Evolutionary conservation across 2,329 filamentous ascomycete genomes (phyloP), one percentile per base, ranked within the genome.

Genomic region (Colletotrichum abscissum): DNA sequence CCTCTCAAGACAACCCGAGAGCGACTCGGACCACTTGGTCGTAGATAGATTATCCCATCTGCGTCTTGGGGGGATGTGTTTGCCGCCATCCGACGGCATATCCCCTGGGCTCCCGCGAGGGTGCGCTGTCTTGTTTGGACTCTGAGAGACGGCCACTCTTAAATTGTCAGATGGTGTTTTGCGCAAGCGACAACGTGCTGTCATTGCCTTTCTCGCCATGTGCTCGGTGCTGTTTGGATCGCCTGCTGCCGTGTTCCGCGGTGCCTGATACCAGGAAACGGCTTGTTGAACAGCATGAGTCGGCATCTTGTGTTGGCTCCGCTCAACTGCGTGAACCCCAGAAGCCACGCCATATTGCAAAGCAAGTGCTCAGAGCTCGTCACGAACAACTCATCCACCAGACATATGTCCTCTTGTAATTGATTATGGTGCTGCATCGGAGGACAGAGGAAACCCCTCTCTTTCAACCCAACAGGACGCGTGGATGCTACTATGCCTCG

Each of bases 361-460:
- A 55, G 66, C 38, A 42, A 64, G 42, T 73, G 70, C 70, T 56
- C 59, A 56, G 33, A 73, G 55, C 60, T 60, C 66, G 55, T 69
- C 66, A 63, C 65, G n/a, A 2, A 55, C 52, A 14, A 49, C 7
- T 33, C 16, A 22, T 55, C 9, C 22, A 22, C 52, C 42, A 49
- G 7, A 49, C 33, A 49, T n/a, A 49, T 49, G 19, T 19, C 42
- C 19, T 49, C 38, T 16, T 42, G 38, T 16, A 6, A 16, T 14
- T 42, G 14, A 16, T 19, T 11, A n/a, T n/a, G 11, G 4, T 19
- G 42, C 42, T n/a, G 16, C 42, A 49, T 49, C 19, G 16, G 6
- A 19, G 1, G 26, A 24, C 16, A 52, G 8, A 24, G 2, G 1
- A 33, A 63, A 4, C 22, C 19, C 33, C 63, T 46, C 26, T 49